These are phyloP conservation scores for Xenoacremonium recifei DNA, from an alignment of 2,329 filamentous ascomycete genomes.

Conservation along the genomic window DNA sequence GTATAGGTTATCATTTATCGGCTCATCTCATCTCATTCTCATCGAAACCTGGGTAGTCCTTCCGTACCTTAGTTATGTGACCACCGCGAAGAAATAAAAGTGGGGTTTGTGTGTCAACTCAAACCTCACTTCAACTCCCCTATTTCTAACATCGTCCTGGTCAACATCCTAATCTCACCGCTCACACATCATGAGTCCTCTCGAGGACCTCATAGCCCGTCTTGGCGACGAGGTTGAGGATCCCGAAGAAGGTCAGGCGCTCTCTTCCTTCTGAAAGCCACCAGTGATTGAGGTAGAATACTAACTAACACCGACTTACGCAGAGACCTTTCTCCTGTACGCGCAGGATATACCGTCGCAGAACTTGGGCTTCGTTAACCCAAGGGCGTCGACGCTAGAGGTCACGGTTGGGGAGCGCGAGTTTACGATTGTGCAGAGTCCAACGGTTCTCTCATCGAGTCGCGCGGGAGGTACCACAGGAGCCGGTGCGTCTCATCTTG, in stretches of 20 bases:
- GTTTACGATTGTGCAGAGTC: slow-evolving; percentile 79
- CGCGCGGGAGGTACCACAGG: slow-evolving; percentile 61
- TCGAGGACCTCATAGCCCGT: slow-evolving; percentile 24
- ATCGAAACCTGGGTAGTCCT: too few relatives aligned
- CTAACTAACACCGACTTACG: slow-evolving; percentile 2
- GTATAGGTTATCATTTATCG: too few relatives aligned
- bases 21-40: too few relatives aligned
- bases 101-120: too few relatives aligned
- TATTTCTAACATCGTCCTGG: too few relatives aligned
- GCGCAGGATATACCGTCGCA: slow-evolving; percentile 70
- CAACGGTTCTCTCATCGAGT: slow-evolving; percentile 74
- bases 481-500: slow-evolving; percentile 38
- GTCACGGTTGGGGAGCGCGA: slow-evolving; percentile 68
- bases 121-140: too few relatives aligned
- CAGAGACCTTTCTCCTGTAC: slow-evolving; percentile 89
- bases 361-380: slow-evolving; percentile 82
- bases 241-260: slow-evolving; percentile 43
- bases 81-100: too few relatives aligned
- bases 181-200: slow-evolving; percentile 12
- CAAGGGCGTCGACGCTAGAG: slow-evolving; percentile 62
- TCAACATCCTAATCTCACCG: too few relatives aligned
- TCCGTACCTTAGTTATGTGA: too few relatives aligned
- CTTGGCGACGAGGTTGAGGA: slow-evolving; percentile 47
- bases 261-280: not conserved
- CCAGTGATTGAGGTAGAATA: not conserved